Evolutionary conservation across 2,329 filamentous ascomycete species (phyloP).

Genomic region (Cytospora mali): DNA sequence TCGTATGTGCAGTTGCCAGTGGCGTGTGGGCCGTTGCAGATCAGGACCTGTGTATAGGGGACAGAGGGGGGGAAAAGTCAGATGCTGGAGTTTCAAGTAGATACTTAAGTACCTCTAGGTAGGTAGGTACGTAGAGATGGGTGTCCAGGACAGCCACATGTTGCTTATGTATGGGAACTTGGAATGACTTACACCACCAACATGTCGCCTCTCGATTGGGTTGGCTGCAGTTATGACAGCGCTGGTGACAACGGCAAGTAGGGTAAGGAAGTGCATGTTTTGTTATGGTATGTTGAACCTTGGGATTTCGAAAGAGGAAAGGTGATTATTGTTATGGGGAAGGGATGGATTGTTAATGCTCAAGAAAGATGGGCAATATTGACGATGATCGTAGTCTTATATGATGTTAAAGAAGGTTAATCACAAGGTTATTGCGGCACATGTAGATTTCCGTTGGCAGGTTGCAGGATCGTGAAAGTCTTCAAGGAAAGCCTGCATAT

Average conservation of each 20-base stretch:
- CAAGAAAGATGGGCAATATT: neutral
- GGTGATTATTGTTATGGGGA: neutral
- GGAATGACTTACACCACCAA: slow-evolving; percentile 52
- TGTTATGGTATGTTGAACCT: neutral
- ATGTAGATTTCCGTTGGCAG: neutral
- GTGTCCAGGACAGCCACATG: no score
- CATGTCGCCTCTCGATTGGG: slow-evolving; percentile 44
- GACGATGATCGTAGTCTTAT: neutral
- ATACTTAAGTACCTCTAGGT: neutral
- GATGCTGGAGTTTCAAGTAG: no score
- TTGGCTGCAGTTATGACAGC: slow-evolving; percentile 23
- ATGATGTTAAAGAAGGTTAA: neutral
- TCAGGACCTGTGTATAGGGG: slow-evolving; percentile 52
- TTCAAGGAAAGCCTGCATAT: neutral
- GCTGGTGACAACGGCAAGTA: slow-evolving; percentile 18
- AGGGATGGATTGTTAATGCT: neutral
- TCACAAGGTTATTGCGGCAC: neutral
- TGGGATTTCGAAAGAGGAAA: neutral
- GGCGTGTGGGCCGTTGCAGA: slow-evolving; percentile 54
- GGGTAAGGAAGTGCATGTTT: slow-evolving; percentile 22
- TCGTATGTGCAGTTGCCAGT: slow-evolving; percentile 50
- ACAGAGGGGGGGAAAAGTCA: no score
- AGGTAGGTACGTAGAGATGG: no score
- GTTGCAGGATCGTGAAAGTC: neutral
- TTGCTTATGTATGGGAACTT: no score